Conservation (phyloP, 208 protist species). For the Acanthamoeba royreba region DNA sequence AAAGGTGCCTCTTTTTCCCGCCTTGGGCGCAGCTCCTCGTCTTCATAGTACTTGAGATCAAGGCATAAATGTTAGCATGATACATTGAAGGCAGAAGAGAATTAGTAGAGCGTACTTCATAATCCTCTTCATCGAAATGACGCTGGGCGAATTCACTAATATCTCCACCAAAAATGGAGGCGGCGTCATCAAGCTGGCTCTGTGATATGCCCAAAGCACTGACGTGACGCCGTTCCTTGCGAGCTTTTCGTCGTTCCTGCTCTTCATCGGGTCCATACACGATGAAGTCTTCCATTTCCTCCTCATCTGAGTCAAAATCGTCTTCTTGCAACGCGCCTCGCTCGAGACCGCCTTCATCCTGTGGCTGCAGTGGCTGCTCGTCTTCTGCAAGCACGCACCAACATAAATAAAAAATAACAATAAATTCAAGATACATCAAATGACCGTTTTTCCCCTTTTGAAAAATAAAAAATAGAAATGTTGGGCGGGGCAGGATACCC, state of each 20-base stretch:
- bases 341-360: neutral
- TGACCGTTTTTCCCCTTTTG: neutral
- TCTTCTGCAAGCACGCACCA: neutral
- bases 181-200: conserved; percentile 14
- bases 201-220: neutral
- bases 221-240: neutral
- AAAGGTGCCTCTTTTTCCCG: neutral
- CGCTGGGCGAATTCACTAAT: neutral
- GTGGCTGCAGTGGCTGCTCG: neutral
- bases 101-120: neutral
- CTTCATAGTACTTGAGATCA: neutral
- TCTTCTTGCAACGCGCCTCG: neutral
- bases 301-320: neutral
- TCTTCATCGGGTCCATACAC: neutral
- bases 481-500: neutral
- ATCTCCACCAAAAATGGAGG: conserved; percentile 29
- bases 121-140: neutral
- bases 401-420: neutral
- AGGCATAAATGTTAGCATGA: neutral
- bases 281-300: neutral
- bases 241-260: neutral
- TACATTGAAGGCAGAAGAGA: neutral
- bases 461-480: neutral
- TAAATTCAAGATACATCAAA: neutral
- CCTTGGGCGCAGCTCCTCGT: neutral